phyloP scores from a whole-genome alignment of 2,329 filamentous ascomycete genomes.

The Fusarium algeriense region DNA sequence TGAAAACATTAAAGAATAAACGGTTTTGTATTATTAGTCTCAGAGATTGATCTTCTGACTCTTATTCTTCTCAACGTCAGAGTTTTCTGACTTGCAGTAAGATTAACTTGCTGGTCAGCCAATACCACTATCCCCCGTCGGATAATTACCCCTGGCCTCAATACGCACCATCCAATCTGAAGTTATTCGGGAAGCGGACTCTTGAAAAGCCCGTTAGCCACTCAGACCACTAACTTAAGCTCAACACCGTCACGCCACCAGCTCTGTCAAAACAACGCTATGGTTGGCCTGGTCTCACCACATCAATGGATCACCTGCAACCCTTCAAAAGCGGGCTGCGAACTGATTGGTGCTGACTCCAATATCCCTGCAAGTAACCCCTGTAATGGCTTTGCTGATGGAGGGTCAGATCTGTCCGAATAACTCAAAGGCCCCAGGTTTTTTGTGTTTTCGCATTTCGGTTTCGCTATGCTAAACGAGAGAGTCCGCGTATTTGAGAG shows the following conservation, averaged over 20 bases:
- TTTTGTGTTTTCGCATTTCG: conserved; percentile 31
- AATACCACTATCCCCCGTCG: neutral
- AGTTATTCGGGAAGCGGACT: conserved; percentile 9
- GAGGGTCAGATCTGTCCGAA: conserved; percentile 34
- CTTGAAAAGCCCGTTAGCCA: neutral
- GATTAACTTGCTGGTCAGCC: neutral
- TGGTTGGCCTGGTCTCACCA: conserved; percentile 11
- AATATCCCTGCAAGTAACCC: neutral
- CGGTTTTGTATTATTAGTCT: too few species aligned
- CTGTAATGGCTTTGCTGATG: conserved; percentile 3
- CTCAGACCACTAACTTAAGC: conserved; percentile 7
- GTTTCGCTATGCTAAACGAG: conserved; percentile 27
- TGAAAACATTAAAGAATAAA: too few species aligned
- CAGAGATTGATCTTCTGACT: too few species aligned
- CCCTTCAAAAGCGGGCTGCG: conserved; percentile 15
- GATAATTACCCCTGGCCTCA: neutral
- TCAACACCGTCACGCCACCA: conserved; percentile 16
- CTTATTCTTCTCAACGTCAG: neutral
- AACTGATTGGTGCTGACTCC: neutral
- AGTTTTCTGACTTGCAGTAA: neutral
- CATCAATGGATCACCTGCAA: conserved; percentile 13
- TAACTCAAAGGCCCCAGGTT: conserved; percentile 38
- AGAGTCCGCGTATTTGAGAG: neutral
- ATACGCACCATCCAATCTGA: neutral
- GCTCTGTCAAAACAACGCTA: neutral